Conservation (phyloP, 2,329 filamentous ascomycete genomes). For the Epichloe brachyelytri region DNA sequence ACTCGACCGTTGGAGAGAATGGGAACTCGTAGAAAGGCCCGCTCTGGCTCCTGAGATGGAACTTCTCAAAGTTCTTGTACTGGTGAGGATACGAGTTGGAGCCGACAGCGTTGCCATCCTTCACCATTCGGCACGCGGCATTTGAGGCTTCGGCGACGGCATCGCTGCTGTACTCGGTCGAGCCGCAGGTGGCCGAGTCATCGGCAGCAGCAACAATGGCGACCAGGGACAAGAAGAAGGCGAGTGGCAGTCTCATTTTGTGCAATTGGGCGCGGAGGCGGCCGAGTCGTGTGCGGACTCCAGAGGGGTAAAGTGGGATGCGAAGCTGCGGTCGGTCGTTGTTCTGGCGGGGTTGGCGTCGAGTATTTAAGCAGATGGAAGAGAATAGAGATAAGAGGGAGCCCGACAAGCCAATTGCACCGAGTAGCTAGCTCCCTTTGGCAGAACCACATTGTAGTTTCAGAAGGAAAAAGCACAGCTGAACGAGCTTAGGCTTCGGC, state of each 20-base stretch:
- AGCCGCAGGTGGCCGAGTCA: constrained; percentile 35
- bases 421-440: background rate
- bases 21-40: constrained; percentile 52
- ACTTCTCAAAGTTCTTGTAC: constrained; percentile 51
- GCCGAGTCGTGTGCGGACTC: background rate
- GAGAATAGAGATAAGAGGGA: background rate
- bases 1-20: constrained; percentile 33
- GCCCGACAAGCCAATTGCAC: background rate
- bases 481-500: background rate
- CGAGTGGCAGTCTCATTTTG: constrained; percentile 4
- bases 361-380: background rate
- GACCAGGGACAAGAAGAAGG: constrained; percentile 8
- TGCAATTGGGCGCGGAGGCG: background rate
- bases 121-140: constrained; percentile 38
- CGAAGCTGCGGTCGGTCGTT: background rate
- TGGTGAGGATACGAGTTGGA: constrained; percentile 38
- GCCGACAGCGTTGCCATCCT: constrained; percentile 23
- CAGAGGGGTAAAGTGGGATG: no score
- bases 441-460: background rate
- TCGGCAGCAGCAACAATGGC: constrained; percentile 6
- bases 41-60: constrained; percentile 38
- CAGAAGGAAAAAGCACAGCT: background rate
- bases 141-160: constrained; percentile 35
- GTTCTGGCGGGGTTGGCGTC: background rate
- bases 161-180: constrained; percentile 31